Evolutionary conservation across 331 rosid genomes (phyloP), one percentile per base, ranked within the genome.

Genomic region (Saraca asoca): DNA sequence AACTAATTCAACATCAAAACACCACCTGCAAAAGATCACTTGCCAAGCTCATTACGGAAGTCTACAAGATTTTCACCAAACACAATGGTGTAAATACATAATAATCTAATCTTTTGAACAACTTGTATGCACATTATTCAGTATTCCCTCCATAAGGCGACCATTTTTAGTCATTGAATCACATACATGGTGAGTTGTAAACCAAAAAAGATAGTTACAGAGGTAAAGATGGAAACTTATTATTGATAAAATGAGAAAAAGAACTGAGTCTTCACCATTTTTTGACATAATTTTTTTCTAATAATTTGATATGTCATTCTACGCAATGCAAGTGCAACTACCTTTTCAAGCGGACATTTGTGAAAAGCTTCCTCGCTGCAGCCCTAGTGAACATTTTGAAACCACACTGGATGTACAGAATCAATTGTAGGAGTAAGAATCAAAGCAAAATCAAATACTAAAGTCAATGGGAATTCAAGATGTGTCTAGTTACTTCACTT

Each of bases 361-460:
- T 74, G 79, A 89, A 92, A 72, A 87, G 91, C 82, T 82, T 92
- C 86, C 96, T 85, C 15, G 91, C 96, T 55, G 95, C 95, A 60
- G 95, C 90, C 75, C 96, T 75, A 6, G 98, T 92, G 73, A 92
- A 92, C 96, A 92, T 89, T 85, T 92, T 92, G 79, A 89, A 92
- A 70, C 98, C 98, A 79, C 98, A 92, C 98, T 92, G 84, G 19
- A 51, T 9, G 64, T 37, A 76, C 68, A 72, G 69, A 66, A 69
- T 11, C 33, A 52, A 75, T n/a, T 51, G 53, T 76, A 55, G 78
- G 79, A 43, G 11, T 58, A 10, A 63, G 12, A 68, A 63, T 16
- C 19, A 16, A 53, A 59, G 19, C 51, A 48, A n/a, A n/a, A 64
- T 55, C 46, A 64, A 17, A 46, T 75, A 61, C 43, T 51, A 58